Base-by-base conservation (phyloP, 2,329 filamentous ascomycete genomes). In the Capronia americana region DNA sequence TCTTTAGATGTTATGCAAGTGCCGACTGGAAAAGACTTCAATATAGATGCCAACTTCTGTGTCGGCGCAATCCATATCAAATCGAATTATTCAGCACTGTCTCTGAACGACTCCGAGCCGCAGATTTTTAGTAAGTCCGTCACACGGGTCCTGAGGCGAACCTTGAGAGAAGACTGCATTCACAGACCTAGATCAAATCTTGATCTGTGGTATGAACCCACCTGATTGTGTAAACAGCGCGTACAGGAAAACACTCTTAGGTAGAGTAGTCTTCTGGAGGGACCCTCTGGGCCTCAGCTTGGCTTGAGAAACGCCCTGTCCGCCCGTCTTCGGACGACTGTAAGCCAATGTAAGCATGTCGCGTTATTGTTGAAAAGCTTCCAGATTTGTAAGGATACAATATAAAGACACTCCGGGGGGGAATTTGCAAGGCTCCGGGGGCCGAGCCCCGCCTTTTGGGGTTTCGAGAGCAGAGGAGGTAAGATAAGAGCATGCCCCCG, bases 321-420 rank as follows among this genome's bases (percentile, higher is more conserved):
- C 48, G 26, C 48, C 48, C 10, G 26, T 1, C 48, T 44, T 24
- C 48, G 48, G 48, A 53, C 48, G 48, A 53, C 10, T 26, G 48
- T 53, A 20, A 53, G 48, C 48, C 48, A 53, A 26, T 24, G 48
- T 53, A 53, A 53, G 48, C 48, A 24, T 7, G 20, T 26, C 5
- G 10, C 11, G 3, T 10, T 6, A 51, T 11, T 23, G 26, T 7
- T 24, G 14, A 24, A 26, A 53, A 28, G 5, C 2, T 26, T 24
- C 10, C 4, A 14, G 10, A 53, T 53, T 53, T 53, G 12, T 53
- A 53, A 53, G 26, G 26, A n/a, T 1, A 4, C 48, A 26, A 17
- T 26, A 44, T n/a, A 44, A 53, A 26, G 3, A 1, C 20, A n/a
- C 11, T n/a, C 20, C 7, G 48, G 10, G 26, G 8, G 48, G 48